A percentile compares a stretch with the other conserved stretches of the same genome.
These are phyloP conservation scores for Sarocladium brachiariae DNA, from an alignment of 2,329 filamentous ascomycete species.

Conservation along the genomic window DNA sequence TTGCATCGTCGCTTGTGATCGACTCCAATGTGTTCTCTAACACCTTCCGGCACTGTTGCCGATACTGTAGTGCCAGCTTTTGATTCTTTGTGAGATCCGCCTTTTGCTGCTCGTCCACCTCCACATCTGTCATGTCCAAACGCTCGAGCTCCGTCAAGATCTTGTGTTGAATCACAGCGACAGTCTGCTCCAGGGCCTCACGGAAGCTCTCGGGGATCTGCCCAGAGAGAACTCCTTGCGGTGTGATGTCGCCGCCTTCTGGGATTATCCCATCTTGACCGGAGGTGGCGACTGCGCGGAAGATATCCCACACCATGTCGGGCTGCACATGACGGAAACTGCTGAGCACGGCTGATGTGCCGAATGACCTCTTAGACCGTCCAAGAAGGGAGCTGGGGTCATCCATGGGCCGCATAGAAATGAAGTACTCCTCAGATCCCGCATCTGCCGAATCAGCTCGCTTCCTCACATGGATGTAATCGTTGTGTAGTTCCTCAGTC, in stretches of 20 bases:
- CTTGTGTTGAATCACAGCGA: slow-evolving; percentile 36
- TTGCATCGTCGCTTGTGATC: slow-evolving; percentile 25
- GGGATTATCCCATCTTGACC: slow-evolving; percentile 20
- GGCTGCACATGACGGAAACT: slow-evolving; percentile 46
- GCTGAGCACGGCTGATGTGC: slow-evolving; percentile 22
- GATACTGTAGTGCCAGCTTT: slow-evolving; percentile 40
- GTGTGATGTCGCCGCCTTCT: background rate
- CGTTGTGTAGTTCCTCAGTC: slow-evolving; percentile 45
- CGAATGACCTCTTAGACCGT: slow-evolving; percentile 29
- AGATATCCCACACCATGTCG: slow-evolving; percentile 44
- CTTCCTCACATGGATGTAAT: slow-evolving; percentile 52
- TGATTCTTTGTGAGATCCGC: slow-evolving; percentile 36
- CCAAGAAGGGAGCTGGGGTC: slow-evolving; percentile 42
- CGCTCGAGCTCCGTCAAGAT: slow-evolving; percentile 36
- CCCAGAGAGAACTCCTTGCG: slow-evolving; percentile 14
- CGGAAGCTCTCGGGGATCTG: slow-evolving; percentile 21
- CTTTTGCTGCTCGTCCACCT: slow-evolving; percentile 28
- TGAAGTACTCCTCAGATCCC: slow-evolving; percentile 40
- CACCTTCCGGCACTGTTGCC: slow-evolving; percentile 40
- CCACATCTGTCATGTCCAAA: slow-evolving; percentile 39
- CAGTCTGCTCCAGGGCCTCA: slow-evolving; percentile 27
- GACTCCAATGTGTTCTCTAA: slow-evolving; percentile 37
- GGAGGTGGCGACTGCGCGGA: slow-evolving; percentile 29
- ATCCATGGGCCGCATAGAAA: slow-evolving; percentile 43
- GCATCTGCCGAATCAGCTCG: slow-evolving; percentile 20